phyloP scores from a whole-genome alignment of 108 stramenopile species.

The Cyclotella cryptica region DNA sequence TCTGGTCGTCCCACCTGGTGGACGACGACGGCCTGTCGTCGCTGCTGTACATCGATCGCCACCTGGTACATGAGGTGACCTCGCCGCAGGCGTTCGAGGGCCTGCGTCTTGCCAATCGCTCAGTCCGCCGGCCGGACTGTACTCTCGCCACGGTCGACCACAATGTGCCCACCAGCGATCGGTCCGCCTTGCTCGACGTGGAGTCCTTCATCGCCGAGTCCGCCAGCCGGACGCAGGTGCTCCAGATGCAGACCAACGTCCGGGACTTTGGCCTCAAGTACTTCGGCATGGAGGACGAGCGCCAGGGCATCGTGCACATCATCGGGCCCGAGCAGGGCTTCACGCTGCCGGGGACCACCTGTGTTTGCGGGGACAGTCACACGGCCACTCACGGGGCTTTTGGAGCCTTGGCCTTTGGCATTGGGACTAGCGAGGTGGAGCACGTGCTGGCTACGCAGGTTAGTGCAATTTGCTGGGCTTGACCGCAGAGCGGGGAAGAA shows the following conservation, averaged over 20 bases:
- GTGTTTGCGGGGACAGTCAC: conserved; percentile 95
- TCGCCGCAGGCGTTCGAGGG: conserved; percentile 97
- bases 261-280: conserved; percentile 92
- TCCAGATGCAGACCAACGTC: conserved; percentile 87
- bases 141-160: conserved; percentile 95
- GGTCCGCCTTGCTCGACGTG: conserved; percentile 67
- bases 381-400: conserved; percentile 97
- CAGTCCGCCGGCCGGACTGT: conserved; percentile 93
- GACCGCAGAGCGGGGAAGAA: no score
- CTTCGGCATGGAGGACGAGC: conserved; percentile 94
- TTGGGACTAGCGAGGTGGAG: conserved; percentile 96
- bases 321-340: conserved; percentile 97
- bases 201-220: conserved; percentile 86
- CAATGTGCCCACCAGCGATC: conserved; percentile 93
- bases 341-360: conserved; percentile 90
- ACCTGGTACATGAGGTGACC: conserved; percentile 93
- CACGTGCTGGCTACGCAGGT: conserved; percentile 95
- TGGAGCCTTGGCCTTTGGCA: conserved; percentile 95
- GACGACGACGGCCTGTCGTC: conserved; percentile 84
- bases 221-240: conserved; percentile 84
- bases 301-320: conserved; percentile 96
- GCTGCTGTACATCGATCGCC: conserved; percentile 93
- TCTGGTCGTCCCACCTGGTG: conserved; percentile 91
- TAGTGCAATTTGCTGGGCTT: not conserved
- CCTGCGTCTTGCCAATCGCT: conserved; percentile 78